A percentile compares a stretch with the other conserved stretches of the same genome.
Evolutionary conservation across 1,284 basidiomycete species (phyloP).

Genomic region (Pascua sp.): DNA sequence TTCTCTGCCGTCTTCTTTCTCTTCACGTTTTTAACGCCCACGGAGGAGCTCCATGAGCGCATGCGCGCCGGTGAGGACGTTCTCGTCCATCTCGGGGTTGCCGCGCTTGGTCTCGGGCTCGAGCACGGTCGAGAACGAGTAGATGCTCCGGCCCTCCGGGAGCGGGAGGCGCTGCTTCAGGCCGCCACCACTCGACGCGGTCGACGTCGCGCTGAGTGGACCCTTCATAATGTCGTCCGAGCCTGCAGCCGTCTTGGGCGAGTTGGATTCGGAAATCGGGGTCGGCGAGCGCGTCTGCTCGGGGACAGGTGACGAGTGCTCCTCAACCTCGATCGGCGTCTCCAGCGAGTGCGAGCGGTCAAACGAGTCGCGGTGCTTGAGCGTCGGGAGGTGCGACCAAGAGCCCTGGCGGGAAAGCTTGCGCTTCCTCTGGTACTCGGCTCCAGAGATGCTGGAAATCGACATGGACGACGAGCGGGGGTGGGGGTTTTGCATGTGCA

Average conservation of each 20-base stretch:
- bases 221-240: not conserved
- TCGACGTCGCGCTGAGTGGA: not conserved
- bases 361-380: constrained; percentile 23
- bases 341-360: constrained; percentile 15
- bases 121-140: constrained; percentile 22
- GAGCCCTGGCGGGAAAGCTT: constrained; percentile 22
- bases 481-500: constrained; percentile 1
- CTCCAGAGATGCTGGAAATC: not conserved
- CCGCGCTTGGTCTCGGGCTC: constrained; percentile 23
- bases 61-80: constrained; percentile 21
- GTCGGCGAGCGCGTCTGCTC: constrained; percentile 18
- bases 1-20: not conserved
- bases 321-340: constrained; percentile 6
- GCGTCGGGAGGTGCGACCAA: constrained; percentile 17
- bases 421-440: constrained; percentile 12
- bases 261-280: constrained; percentile 15
- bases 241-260: constrained; percentile 11
- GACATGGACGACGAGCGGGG: not conserved
- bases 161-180: constrained; percentile 14
- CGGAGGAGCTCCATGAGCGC: constrained; percentile 22
- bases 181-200: not conserved
- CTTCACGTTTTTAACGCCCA: constrained; percentile 6
- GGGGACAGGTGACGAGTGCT: constrained; percentile 16
- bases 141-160: constrained; percentile 22
- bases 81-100: constrained; percentile 22